Percentiles rank a stretch among this genome's conserved stretches.
Evolutionary conservation across 495 filamentous ascomycete species (phyloP).

Genomic region (Tuber calosporum): DNA sequence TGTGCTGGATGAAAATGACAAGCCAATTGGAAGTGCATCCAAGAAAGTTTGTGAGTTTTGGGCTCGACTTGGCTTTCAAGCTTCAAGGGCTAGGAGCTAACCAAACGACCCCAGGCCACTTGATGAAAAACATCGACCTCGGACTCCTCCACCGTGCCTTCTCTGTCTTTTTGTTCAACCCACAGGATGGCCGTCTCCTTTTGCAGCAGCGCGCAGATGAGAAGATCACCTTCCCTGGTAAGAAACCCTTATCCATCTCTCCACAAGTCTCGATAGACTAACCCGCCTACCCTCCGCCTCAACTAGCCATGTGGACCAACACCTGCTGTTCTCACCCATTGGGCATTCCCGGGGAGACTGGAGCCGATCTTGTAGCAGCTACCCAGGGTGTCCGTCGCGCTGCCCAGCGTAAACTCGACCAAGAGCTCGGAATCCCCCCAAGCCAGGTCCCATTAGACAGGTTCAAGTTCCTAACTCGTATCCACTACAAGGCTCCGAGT

Average conservation of each 20-base stretch:
- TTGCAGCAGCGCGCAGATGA: constrained; percentile 92
- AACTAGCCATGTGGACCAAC: constrained; percentile 90
- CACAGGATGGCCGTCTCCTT: constrained; percentile 72
- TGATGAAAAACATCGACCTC: constrained; percentile 96
- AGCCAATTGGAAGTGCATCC: constrained; percentile 90
- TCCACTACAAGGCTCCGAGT: constrained; percentile 96
- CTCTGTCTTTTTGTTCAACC: constrained; percentile 94
- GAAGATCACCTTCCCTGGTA: constrained; percentile 91
- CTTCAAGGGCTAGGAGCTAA: constrained; percentile 14
- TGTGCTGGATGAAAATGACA: constrained; percentile 83
- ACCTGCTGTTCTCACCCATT: constrained; percentile 98
- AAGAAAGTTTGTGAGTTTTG: constrained; percentile 84
- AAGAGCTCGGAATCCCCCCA: constrained; percentile 87
- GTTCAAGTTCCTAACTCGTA: constrained; percentile 89
- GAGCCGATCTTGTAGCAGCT: constrained; percentile 69
- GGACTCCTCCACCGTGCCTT: constrained; percentile 96
- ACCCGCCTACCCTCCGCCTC: neutral
- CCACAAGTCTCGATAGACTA: neutral
- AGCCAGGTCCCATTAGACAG: constrained; percentile 85
- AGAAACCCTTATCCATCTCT: neutral
- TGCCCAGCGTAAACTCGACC: constrained; percentile 83
- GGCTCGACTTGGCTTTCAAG: neutral
- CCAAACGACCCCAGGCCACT: constrained; percentile 59
- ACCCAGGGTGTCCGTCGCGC: constrained; percentile 80
- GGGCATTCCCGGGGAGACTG: constrained; percentile 83